A percentile compares a stretch with the other conserved stretches of the same genome.
phyloP scores from a whole-genome alignment of 306 rosid species.

The Rosa persica region DNA sequence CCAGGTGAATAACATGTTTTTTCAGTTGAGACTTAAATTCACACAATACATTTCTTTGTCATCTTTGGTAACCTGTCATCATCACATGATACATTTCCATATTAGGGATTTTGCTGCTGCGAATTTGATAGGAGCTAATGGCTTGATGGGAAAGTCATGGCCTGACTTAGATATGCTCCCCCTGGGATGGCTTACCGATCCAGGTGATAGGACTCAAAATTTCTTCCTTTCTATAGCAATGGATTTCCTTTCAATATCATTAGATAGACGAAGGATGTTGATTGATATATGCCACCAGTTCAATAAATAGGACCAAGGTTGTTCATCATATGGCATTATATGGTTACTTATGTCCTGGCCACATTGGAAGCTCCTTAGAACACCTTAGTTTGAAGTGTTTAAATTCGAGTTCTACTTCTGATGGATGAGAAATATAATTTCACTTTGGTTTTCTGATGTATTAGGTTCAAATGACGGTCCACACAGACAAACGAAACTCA shows the following conservation, averaged over 20 bases:
- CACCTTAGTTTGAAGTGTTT: conserved; percentile 21
- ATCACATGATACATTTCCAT: conserved; percentile 21
- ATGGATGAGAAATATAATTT: conserved; percentile 12
- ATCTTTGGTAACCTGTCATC: conserved; percentile 16
- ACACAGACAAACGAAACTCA: conserved; percentile 56
- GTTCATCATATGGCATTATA: background rate
- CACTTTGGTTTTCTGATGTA: conserved; percentile 8
- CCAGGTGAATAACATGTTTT: conserved; percentile 53
- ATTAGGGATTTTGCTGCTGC: conserved; percentile 72
- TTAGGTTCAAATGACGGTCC: conserved; percentile 86
- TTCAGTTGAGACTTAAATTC: conserved; percentile 15
- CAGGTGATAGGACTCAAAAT: conserved; percentile 46
- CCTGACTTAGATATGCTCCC: conserved; percentile 99
- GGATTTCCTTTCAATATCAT: conserved; percentile 15
- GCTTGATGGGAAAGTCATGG: conserved; percentile 90
- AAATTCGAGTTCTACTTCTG: conserved; percentile 22
- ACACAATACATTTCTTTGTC: conserved; percentile 10
- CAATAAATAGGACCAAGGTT: background rate
- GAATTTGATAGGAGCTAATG: conserved; percentile 71
- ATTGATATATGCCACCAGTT: background rate
- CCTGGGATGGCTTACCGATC: conserved; percentile 84
- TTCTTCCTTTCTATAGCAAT: conserved; percentile 1
- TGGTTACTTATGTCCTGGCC: background rate
- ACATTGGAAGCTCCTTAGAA: background rate
- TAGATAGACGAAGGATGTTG: background rate